Evolutionary conservation across 2,329 filamentous ascomycete genomes (phyloP).

Genomic region (Aspergillus piperis): DNA sequence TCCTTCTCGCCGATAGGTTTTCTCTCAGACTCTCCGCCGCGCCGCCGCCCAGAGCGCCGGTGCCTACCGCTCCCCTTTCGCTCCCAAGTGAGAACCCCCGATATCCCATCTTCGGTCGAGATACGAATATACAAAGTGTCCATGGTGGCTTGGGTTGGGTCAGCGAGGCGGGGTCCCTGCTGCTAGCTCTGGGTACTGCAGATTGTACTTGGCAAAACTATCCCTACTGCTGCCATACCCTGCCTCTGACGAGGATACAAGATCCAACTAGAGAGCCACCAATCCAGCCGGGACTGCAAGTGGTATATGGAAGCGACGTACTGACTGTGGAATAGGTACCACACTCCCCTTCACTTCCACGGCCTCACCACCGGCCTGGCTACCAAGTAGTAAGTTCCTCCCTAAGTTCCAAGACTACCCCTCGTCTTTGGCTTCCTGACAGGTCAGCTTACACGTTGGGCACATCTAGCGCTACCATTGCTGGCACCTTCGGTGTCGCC

Average conservation of each 20-base stretch:
- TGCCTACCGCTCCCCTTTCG: slow-evolving; percentile 59
- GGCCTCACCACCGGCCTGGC: slow-evolving; percentile 50
- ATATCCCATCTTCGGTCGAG: background rate
- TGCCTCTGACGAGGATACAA: background rate
- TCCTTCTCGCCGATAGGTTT: slow-evolving; percentile 24
- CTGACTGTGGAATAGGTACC: slow-evolving; percentile 48
- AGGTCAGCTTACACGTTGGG: slow-evolving; percentile 11
- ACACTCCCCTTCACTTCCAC: slow-evolving; percentile 50
- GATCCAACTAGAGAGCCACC: background rate
- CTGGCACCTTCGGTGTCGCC: slow-evolving; percentile 58
- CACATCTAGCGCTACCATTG: slow-evolving; percentile 46
- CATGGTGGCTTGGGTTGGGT: background rate
- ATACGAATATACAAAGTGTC: background rate
- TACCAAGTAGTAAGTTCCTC: slow-evolving; percentile 49
- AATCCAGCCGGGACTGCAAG: background rate
- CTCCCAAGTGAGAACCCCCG: slow-evolving; percentile 54
- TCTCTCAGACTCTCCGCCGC: slow-evolving; percentile 39
- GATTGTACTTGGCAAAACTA: background rate
- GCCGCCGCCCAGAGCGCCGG: slow-evolving; percentile 38
- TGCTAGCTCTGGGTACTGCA: background rate
- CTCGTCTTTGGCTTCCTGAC: background rate
- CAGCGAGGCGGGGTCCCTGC: background rate
- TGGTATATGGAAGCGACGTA: background rate
- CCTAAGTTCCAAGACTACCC: background rate
- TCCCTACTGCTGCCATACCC: background rate